Conservation (phyloP, 2,329 filamentous ascomycete genomes). For the Penicillium carneum region DNA sequence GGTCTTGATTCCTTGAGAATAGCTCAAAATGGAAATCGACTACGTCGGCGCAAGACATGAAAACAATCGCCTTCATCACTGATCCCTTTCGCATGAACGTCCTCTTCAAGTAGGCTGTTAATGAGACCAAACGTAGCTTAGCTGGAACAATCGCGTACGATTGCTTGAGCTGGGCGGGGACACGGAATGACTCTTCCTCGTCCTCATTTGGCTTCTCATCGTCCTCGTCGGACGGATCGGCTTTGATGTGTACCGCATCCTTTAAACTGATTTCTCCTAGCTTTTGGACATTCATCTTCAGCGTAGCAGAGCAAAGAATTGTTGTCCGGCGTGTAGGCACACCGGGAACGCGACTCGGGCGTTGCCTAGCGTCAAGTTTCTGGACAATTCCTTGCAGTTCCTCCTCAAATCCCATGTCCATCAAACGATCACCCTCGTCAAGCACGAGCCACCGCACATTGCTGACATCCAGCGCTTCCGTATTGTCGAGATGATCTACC, state of each 20-base stretch:
- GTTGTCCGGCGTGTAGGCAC: conserved; percentile 79
- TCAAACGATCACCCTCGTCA: conserved; percentile 95
- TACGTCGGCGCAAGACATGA: conserved; percentile 94
- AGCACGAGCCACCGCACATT: conserved; percentile 92
- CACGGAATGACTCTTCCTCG: conserved; percentile 71
- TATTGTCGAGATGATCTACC: conserved; percentile 90
- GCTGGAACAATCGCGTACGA: conserved; percentile 85
- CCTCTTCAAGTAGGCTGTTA: conserved; percentile 82
- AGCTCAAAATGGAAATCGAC: conserved; percentile 96
- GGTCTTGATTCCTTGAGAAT: conserved; percentile 61
- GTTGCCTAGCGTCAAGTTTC: conserved; percentile 73
- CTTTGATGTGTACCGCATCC: conserved; percentile 85
- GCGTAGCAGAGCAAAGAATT: conserved; percentile 91
- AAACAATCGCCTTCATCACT: conserved; percentile 95
- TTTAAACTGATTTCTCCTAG: conserved; percentile 94
- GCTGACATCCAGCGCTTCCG: conserved; percentile 83
- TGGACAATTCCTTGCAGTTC: conserved; percentile 87
- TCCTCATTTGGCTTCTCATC: conserved; percentile 57
- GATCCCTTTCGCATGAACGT: conserved; percentile 87
- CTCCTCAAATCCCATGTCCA: conserved; percentile 97
- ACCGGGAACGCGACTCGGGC: conserved; percentile 67
- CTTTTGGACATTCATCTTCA: conserved; percentile 96
- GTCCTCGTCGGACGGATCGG: conserved; percentile 65
- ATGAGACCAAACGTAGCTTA: conserved; percentile 87
- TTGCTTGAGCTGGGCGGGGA: conserved; percentile 92